phyloP scores from a whole-genome alignment of 208 protist genomes.

The Leishmania braziliensis region DNA sequence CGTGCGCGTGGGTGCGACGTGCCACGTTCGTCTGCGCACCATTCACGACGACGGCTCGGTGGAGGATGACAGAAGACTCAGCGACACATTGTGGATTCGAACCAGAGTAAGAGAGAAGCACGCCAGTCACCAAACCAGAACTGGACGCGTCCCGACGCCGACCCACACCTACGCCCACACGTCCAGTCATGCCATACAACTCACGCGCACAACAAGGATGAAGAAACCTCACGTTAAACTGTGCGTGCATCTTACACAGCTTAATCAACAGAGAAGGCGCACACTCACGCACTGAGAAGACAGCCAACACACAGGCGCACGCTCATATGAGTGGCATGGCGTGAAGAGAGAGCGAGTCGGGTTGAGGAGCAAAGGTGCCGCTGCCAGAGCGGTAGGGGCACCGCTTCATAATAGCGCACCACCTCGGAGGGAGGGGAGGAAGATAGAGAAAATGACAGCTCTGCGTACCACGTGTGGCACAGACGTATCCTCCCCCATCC shows the following conservation, averaged over 20 bases:
- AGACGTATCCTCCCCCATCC: not conserved
- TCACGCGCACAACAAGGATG: not conserved
- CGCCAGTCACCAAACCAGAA: not conserved
- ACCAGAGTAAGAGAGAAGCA: not conserved
- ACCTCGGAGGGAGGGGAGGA: not conserved
- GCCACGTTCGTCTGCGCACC: not conserved
- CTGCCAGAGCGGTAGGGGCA: not conserved
- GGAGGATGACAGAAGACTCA: not conserved
- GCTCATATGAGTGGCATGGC: not conserved
- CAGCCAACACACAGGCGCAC: not conserved
- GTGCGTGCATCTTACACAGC: not conserved
- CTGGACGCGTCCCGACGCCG: not conserved
- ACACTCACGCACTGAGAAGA: not conserved
- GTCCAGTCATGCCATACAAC: not conserved
- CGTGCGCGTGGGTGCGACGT: not conserved
- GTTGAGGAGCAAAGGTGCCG: not conserved
- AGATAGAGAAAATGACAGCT: not conserved
- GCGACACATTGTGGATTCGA: not conserved
- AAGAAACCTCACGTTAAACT: not conserved
- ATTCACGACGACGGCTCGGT: not conserved
- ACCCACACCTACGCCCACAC: not conserved
- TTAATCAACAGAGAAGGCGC: not conserved
- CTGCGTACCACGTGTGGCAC: not conserved
- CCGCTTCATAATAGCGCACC: not conserved
- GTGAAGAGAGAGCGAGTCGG: not conserved